phyloP scores from a whole-genome alignment of 73 alveolate species.

The Tetrahymena thermophila region DNA sequence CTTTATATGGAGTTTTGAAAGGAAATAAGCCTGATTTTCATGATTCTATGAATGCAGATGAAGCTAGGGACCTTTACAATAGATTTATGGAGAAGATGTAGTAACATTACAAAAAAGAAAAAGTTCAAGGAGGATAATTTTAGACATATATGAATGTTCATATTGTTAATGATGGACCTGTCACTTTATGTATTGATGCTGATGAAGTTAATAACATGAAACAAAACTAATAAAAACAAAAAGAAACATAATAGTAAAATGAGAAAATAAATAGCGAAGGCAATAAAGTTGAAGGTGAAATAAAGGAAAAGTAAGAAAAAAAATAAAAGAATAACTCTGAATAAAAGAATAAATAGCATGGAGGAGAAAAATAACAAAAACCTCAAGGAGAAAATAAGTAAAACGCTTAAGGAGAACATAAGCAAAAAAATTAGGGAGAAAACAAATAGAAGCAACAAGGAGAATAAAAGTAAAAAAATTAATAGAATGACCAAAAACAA shows the following conservation, averaged over 20 bases:
- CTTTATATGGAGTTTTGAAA: conserved; percentile 77
- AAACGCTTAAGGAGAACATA: neutral
- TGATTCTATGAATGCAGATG: conserved; percentile 82
- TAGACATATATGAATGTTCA: conserved; percentile 87
- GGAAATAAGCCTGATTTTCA: conserved; percentile 96
- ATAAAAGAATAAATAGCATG: neutral
- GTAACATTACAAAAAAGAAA: conserved; percentile 64
- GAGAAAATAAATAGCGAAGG: neutral
- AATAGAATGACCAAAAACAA: neutral
- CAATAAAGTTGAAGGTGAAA: neutral
- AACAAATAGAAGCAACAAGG: neutral
- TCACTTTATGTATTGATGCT: conserved; percentile 74
- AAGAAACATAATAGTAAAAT: neutral
- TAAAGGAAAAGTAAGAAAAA: neutral
- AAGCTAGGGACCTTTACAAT: conserved; percentile 76
- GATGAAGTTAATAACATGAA: neutral
- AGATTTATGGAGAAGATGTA: conserved; percentile 59
- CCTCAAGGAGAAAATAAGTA: neutral
- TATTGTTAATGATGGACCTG: conserved; percentile 92
- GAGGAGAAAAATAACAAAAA: neutral
- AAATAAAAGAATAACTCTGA: neutral
- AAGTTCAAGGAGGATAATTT: conserved; percentile 84
- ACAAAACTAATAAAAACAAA: neutral
- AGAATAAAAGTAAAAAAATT: neutral
- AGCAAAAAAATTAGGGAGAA: neutral